Evolutionary conservation across 108 stramenopile species (phyloP).

Genomic region (Pseudonitzschia pungens): DNA sequence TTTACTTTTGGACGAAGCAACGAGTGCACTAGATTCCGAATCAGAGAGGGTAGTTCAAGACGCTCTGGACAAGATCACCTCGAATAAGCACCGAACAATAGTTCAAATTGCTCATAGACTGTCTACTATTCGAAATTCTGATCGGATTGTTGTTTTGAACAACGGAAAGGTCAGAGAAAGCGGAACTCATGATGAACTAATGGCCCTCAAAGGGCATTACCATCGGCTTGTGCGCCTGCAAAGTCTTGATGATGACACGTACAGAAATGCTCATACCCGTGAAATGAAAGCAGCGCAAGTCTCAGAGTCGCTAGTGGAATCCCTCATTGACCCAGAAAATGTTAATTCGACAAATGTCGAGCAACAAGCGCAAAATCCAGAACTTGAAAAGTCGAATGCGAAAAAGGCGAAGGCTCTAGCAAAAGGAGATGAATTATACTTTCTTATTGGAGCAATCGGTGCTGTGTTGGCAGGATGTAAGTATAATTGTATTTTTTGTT

Average conservation of each 20-base stretch:
- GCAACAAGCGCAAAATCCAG: too few species aligned
- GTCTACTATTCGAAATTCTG: constrained; percentile 79
- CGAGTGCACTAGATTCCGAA: constrained; percentile 82
- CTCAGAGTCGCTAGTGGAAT: too few species aligned
- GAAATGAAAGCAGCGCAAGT: too few species aligned
- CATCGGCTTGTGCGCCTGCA: too few species aligned
- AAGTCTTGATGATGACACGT: too few species aligned
- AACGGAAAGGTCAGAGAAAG: constrained; percentile 64
- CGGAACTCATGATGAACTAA: constrained; percentile 20
- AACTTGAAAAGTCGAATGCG: too few species aligned
- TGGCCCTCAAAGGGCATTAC: too few species aligned
- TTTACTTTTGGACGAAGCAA: constrained; percentile 90
- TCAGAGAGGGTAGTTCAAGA: constrained; percentile 81
- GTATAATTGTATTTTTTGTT: constrained; percentile 74
- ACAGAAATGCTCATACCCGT: too few species aligned
- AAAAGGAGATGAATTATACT: not conserved
- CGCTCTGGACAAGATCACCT: constrained; percentile 82
- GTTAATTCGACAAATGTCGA: too few species aligned
- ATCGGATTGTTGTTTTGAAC: constrained; percentile 71
- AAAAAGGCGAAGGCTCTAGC: too few species aligned
- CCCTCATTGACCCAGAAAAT: too few species aligned
- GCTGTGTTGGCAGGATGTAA: constrained; percentile 62
- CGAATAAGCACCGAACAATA: constrained; percentile 52
- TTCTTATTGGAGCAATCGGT: constrained; percentile 40
- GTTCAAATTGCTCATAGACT: constrained; percentile 88